A percentile compares a stretch with the other conserved stretches of the same genome.
phyloP scores from a whole-genome alignment of 331 rosid genomes.

The Prunus yedoensis region DNA sequence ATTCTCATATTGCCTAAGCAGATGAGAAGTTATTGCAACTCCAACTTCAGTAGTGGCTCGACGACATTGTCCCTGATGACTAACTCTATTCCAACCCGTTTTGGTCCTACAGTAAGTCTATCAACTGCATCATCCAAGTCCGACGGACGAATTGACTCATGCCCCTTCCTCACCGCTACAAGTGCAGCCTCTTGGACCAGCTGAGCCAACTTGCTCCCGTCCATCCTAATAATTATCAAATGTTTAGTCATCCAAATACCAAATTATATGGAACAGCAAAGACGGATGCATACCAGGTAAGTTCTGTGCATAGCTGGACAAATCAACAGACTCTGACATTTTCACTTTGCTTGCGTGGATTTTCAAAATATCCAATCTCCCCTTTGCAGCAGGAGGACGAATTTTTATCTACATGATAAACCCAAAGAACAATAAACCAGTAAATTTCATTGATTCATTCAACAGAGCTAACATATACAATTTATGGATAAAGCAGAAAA shows the following conservation, averaged over 20 bases:
- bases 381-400: conserved; percentile 82
- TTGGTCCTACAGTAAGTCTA: conserved; percentile 94
- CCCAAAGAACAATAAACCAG: conserved; percentile 24
- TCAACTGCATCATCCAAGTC: conserved; percentile 98
- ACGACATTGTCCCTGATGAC: conserved; percentile 88
- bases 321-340: conserved; percentile 82
- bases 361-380: conserved; percentile 87
- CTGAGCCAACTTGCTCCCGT: conserved; percentile 94
- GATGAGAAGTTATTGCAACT: conserved; percentile 90
- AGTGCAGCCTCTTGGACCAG: conserved; percentile 98
- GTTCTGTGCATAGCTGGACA: conserved; percentile 81
- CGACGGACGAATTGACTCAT: conserved; percentile 72
- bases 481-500: conserved; percentile 18
- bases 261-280: conserved; percentile 12
- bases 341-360: conserved; percentile 92
- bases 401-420: conserved; percentile 68
- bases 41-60: conserved; percentile 95
- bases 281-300: conserved; percentile 60
- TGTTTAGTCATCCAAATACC: conserved; percentile 28
- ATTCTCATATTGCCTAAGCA: conserved; percentile 76
- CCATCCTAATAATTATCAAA: conserved; percentile 66
- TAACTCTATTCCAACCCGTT: conserved; percentile 69
- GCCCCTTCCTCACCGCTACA: conserved; percentile 91
- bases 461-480: conserved; percentile 19
- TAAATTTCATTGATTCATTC: conserved; percentile 9